Evolutionary conservation across 2,329 filamentous ascomycete genomes (phyloP).

Genomic region (Ustulina deusta): DNA sequence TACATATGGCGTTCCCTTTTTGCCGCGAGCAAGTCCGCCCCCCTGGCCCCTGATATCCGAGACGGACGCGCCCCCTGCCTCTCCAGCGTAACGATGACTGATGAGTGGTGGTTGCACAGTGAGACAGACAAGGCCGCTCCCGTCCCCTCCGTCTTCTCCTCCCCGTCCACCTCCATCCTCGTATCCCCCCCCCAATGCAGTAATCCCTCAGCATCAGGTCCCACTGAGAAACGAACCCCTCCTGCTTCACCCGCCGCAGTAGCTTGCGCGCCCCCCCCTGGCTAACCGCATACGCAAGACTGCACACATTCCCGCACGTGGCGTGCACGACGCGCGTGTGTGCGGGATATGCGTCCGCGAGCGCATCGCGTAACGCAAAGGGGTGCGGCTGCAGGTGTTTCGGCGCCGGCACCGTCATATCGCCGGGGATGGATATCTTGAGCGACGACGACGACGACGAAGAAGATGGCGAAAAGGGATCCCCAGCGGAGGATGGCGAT

Average conservation of each 20-base stretch:
- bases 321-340: slow-evolving; percentile 55
- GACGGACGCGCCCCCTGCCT: slow-evolving; percentile 33
- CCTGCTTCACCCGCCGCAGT: slow-evolving; percentile 49
- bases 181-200: slow-evolving; percentile 41
- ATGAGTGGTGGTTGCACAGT: slow-evolving; percentile 48
- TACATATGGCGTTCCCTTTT: slow-evolving; percentile 45
- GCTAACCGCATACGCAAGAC: slow-evolving; percentile 55
- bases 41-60: slow-evolving; percentile 46
- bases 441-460: slow-evolving; percentile 23
- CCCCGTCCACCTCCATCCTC: not conserved
- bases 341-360: slow-evolving; percentile 45
- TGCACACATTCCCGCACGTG: slow-evolving; percentile 51
- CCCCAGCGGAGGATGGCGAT: too few relatives aligned
- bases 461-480: not conserved
- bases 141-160: not conserved
- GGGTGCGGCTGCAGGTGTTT: slow-evolving; percentile 47
- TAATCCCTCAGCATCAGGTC: slow-evolving; percentile 47
- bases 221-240: slow-evolving; percentile 46
- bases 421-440: slow-evolving; percentile 36
- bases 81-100: slow-evolving; percentile 44
- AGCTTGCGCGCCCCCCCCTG: slow-evolving; percentile 54
- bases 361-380: slow-evolving; percentile 42
- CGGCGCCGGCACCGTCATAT: slow-evolving; percentile 44
- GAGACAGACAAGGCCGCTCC: slow-evolving; percentile 40
- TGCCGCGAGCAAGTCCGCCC: slow-evolving; percentile 42